A percentile compares a stretch with the other conserved stretches of the same genome.
phyloP scores from a whole-genome alignment of 306 rosid species.

The Vigna reflexopilosa region DNA sequence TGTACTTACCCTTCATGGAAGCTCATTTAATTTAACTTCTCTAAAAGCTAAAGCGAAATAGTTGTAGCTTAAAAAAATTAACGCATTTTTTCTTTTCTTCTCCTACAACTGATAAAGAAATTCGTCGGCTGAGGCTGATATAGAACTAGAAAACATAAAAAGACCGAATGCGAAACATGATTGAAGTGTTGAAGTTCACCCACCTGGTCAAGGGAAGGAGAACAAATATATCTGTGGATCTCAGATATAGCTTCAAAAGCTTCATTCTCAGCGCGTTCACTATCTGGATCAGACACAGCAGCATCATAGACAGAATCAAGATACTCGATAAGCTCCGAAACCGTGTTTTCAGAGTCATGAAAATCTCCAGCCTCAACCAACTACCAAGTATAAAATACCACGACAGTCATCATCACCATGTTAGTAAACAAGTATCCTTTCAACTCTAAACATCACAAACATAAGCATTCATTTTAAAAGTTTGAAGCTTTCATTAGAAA shows the following conservation, averaged over 20 bases:
- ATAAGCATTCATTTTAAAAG: not conserved
- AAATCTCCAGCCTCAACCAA: slow-evolving; percentile 55
- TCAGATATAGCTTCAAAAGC: slow-evolving; percentile 63
- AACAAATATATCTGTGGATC: slow-evolving; percentile 56
- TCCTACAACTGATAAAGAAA: not conserved
- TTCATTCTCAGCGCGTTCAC: slow-evolving; percentile 48
- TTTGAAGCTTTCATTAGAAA: not conserved
- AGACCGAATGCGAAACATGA: not conserved
- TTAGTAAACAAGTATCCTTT: not conserved
- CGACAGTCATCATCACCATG: not conserved
- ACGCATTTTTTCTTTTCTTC: not conserved
- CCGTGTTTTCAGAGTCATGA: slow-evolving; percentile 48
- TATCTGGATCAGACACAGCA: slow-evolving; percentile 56
- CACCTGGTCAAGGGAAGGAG: slow-evolving; percentile 74
- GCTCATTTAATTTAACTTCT: not conserved
- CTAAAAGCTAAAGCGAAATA: not conserved
- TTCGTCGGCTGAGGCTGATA: not conserved
- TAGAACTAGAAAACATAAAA: not conserved
- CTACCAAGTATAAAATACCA: slow-evolving; percentile 46
- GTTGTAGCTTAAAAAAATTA: too few relatives aligned
- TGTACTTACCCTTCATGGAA: too few relatives aligned
- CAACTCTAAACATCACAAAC: not conserved
- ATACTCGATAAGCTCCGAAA: slow-evolving; percentile 58
- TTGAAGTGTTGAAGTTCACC: slow-evolving; percentile 19
- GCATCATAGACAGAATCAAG: slow-evolving; percentile 65